These are phyloP conservation scores for Arabidopsis suecica DNA, from an alignment of 345 rosid species.

Conservation along the genomic window DNA sequence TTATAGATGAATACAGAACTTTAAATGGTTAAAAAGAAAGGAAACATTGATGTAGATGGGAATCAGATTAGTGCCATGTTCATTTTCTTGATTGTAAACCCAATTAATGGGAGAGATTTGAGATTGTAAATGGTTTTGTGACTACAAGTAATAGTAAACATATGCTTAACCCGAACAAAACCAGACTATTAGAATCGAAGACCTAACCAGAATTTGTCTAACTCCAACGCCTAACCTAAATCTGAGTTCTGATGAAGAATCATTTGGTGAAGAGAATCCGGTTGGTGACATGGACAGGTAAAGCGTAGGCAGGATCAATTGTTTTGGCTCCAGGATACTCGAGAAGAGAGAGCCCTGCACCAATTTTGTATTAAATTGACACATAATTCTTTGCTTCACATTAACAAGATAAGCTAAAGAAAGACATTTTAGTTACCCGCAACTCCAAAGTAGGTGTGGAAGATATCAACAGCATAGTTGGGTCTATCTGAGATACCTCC, in stretches of 20 bases:
- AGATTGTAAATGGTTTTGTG: slow-evolving; percentile 31
- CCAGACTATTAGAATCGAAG: neutral
- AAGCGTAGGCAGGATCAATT: slow-evolving; percentile 80
- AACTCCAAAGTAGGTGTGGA: slow-evolving; percentile 74
- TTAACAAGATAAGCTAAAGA: neutral
- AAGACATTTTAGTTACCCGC: slow-evolving; percentile 52
- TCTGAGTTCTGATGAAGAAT: slow-evolving; percentile 1
- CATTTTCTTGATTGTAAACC: slow-evolving; percentile 22
- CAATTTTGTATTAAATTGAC: neutral
- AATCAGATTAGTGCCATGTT: slow-evolving; percentile 6
- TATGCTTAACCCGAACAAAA: neutral
- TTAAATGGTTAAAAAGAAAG: neutral
- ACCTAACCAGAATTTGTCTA: neutral
- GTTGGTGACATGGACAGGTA: slow-evolving; percentile 70
- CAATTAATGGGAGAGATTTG: slow-evolving; percentile 14
- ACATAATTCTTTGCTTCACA: neutral
- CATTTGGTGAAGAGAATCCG: slow-evolving; percentile 54
- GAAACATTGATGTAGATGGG: slow-evolving; percentile 8
- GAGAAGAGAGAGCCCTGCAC: slow-evolving; percentile 72
- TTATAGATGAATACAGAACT: no score
- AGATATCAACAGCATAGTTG: slow-evolving; percentile 80
- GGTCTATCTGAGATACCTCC: slow-evolving; percentile 85
- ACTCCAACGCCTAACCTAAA: neutral
- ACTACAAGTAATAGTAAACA: neutral
- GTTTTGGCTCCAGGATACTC: slow-evolving; percentile 76